Conservation (phyloP, 768 basidiomycete genomes). For the Panaeolus papilionaceus region DNA sequence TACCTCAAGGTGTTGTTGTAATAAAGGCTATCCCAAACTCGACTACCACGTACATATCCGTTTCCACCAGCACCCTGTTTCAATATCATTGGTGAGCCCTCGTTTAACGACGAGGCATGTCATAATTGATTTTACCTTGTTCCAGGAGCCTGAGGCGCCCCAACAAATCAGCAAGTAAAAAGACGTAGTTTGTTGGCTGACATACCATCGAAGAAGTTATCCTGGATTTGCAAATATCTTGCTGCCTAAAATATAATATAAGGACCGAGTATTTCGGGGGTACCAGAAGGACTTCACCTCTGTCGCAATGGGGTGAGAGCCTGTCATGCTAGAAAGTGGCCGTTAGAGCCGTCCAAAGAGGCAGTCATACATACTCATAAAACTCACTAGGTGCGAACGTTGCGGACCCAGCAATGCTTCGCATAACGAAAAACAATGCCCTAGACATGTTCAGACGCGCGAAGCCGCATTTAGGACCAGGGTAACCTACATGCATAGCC, state of each 20-base stretch:
- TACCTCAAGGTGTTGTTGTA: constrained; percentile 4
- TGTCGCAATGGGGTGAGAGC: constrained; percentile 1
- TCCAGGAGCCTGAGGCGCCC: neutral
- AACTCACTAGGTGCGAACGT: neutral
- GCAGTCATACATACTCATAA: neutral
- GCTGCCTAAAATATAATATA: neutral
- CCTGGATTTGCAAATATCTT: neutral
- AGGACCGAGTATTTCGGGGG: too few species aligned
- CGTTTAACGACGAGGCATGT: too few species aligned
- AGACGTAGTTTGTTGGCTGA: neutral
- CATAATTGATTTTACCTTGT: neutral
- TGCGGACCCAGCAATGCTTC: constrained; percentile 1
- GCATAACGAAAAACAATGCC: neutral
- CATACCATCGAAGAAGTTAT: constrained; percentile 1
- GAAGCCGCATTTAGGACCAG: neutral
- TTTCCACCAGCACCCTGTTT: neutral
- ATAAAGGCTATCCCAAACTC: neutral
- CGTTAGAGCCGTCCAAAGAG: too few species aligned
- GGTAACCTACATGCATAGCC: neutral
- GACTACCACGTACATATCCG: neutral
- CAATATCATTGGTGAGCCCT: neutral
- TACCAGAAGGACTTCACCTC: neutral
- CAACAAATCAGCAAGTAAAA: neutral
- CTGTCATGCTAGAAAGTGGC: neutral
- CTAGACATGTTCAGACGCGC: neutral